Conservation (phyloP, 75 land plant genomes). For the Sequoia sempervirens region DNA sequence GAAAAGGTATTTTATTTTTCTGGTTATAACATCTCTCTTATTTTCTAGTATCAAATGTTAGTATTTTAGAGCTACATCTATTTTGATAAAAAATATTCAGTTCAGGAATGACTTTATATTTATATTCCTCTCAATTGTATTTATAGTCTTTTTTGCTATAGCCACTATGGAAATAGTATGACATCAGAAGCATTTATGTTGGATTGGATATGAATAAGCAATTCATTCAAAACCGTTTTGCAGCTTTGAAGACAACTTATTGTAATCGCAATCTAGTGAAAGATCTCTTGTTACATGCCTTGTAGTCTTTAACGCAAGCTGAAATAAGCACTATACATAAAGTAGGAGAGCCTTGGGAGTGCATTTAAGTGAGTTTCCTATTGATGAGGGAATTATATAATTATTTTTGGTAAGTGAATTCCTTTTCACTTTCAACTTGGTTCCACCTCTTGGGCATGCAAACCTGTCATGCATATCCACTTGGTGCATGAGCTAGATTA, state of each 20-base stretch:
- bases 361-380: background rate
- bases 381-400: background rate
- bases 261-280: background rate
- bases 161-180: background rate
- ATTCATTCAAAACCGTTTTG: background rate
- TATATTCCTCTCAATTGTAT: background rate
- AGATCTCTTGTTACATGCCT: background rate
- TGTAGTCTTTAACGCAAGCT: background rate
- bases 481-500: background rate
- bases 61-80: background rate
- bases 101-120: background rate
- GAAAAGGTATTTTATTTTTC: conserved; percentile 51
- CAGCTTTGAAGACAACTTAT: background rate
- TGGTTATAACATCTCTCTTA: background rate
- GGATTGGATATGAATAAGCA: background rate
- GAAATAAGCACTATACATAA: background rate
- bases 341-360: background rate
- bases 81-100: background rate
- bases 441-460: background rate
- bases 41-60: background rate
- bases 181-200: background rate
- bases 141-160: background rate
- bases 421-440: background rate
- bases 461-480: background rate
- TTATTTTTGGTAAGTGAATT: background rate